Base-by-base conservation (phyloP, 768 basidiomycete species). In the Kwoniella heveanensis region DNA sequence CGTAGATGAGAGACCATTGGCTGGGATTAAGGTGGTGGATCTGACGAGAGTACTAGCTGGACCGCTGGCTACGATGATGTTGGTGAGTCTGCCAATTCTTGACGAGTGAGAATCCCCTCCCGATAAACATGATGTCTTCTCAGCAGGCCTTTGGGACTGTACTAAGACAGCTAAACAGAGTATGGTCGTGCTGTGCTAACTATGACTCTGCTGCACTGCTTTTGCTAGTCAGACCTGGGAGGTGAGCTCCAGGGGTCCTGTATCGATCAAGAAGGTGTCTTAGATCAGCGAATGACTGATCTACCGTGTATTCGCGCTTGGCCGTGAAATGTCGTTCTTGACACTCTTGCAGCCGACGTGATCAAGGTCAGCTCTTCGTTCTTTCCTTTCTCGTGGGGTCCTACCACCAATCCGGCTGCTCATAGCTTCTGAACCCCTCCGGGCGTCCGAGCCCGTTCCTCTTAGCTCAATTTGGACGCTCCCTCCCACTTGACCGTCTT, bases 1-100 rank as follows among this genome's bases (percentile, higher is more conserved):
- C 10, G 59, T 57, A 3, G 65, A 66, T 44, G 65, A 63, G 48
- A 55, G 75, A 27, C 93, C 93, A 2, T 81, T 97, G 64, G 83
- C 85, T 65, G 92, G 90, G 17, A 82, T 94, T 68, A 86, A 85
- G 72, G 85, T 96, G n/a, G 83, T 97, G 24, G 94, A 97, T 80
- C 81, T 96, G 59, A 92, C 92, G 15, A 85, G 94, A 27, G 89
- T 96, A 0, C 82, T 97, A 53, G 92, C 92, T n/a, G 92, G 91
- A 0, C 92, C 92, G 30, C 89, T 88, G 1, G 86, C 89, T n/a
- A 90, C 92, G 1, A 90, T 94, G 92, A 84, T 95, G 64, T 83
- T 96, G n/a, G 92, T 88, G 7, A 67, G 73, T 60, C n/a, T n/a
- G n/a, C 32, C 32, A 13, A 32, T 13, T 32, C 32, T n/a, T n/a